A percentile compares a stretch with the other conserved stretches of the same genome.
These are phyloP conservation scores for Termitomyces sp. DNA, from an alignment of 768 basidiomycete genomes.

Conservation along the genomic window DNA sequence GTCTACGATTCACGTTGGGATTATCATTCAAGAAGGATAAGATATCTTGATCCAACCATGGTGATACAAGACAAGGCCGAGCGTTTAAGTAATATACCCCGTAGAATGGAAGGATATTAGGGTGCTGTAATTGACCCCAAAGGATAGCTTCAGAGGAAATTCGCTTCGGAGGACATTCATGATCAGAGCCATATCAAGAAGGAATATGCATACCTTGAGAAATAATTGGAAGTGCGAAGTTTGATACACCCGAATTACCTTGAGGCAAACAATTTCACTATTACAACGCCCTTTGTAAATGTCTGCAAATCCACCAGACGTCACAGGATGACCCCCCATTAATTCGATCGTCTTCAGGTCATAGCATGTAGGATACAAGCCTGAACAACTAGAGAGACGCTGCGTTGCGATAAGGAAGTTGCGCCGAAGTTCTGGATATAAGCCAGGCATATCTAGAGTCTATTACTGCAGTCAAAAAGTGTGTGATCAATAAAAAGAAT, in stretches of 20 bases:
- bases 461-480: neutral
- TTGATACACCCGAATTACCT: slow-evolving; percentile 16
- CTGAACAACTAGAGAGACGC: slow-evolving; percentile 3
- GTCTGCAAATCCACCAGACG: slow-evolving; percentile 1
- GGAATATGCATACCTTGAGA: neutral
- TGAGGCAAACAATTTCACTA: slow-evolving; percentile 12
- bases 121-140: slow-evolving; percentile 13
- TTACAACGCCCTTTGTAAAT: neutral
- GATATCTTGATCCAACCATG: slow-evolving; percentile 35
- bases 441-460: slow-evolving; percentile 8
- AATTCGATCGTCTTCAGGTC: slow-evolving; percentile 7
- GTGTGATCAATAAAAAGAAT: neutral
- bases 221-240: slow-evolving; percentile 5
- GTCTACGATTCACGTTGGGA: slow-evolving; percentile 11
- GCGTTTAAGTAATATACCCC: slow-evolving; percentile 23
- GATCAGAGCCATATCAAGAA: neutral
- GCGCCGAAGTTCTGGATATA: slow-evolving; percentile 4
- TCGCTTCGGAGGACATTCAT: neutral
- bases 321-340: slow-evolving; percentile 2
- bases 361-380: slow-evolving; percentile 14
- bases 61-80: slow-evolving; percentile 30
- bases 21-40: slow-evolving; percentile 16
- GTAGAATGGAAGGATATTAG: slow-evolving; percentile 31
- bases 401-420: slow-evolving; percentile 15
- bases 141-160: slow-evolving; percentile 9